Evolutionary conservation across 192 early-diverging fungal species (phyloP).

Genomic region (Linnemannia elongata): DNA sequence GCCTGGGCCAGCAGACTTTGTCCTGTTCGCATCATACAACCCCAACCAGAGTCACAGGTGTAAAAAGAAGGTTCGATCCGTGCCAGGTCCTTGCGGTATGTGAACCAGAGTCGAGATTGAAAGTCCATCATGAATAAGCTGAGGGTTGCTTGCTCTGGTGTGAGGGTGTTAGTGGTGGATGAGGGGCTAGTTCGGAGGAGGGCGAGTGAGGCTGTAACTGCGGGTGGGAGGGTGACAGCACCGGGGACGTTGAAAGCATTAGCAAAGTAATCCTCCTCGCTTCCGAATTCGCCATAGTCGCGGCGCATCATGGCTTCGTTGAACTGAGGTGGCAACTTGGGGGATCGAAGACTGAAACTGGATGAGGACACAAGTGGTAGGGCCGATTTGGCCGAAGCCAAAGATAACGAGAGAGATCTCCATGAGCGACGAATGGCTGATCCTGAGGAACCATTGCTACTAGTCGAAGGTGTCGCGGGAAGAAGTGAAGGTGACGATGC

Average conservation of each 20-base stretch:
- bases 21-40: slow-evolving; percentile 60
- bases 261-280: not conserved
- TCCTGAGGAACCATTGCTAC: not conserved
- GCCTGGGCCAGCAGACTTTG: slow-evolving; percentile 59
- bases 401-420: slow-evolving; percentile 35
- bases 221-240: slow-evolving; percentile 21
- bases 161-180: not conserved
- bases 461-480: not conserved
- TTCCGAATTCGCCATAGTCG: not conserved
- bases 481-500: not conserved
- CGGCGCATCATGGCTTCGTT: not conserved
- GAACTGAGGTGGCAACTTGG: not conserved
- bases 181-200: not conserved
- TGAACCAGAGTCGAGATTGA: slow-evolving; percentile 57
- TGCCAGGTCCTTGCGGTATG: slow-evolving; percentile 55
- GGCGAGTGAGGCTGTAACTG: not conserved
- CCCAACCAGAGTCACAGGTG: slow-evolving; percentile 58
- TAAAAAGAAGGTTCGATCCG: slow-evolving; percentile 59
- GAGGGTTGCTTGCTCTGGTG: slow-evolving; percentile 27
- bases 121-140: slow-evolving; percentile 56
- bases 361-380: slow-evolving; percentile 23
- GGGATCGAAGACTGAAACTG: not conserved
- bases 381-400: slow-evolving; percentile 30
- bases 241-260: not conserved
- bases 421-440: slow-evolving; percentile 28